Evolutionary conservation across 176 grass and related monocot species (phyloP), one percentile per base, ranked within the genome.

Genomic region (Rhynchospora tenuis): DNA sequence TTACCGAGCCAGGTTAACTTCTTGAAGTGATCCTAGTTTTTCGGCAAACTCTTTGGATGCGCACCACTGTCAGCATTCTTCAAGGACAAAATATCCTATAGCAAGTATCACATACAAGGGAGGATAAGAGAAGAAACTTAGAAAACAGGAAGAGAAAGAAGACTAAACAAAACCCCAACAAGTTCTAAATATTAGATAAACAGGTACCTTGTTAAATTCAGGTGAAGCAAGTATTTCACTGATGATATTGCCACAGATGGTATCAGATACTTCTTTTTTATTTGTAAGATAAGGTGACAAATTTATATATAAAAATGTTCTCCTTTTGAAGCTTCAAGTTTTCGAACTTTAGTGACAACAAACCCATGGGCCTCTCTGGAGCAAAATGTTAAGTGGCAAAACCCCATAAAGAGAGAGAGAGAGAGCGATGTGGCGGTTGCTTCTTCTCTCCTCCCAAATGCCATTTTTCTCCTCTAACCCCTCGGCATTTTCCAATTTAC

Each of bases 361-460:
- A 33, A 33, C 31, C 31, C 31, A 33, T 33, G 31, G 31, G 31
- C 31, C 31, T 33, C 31, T 33, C 31, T 33, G 3, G 31, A n/a
- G n/a, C n/a, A n/a, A n/a, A n/a, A n/a, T n/a, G n/a, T n/a, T n/a
- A n/a, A n/a, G n/a, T n/a, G n/a, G n/a, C n/a, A n/a, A n/a, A n/a
- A n/a, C n/a, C n/a, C n/a, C n/a, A n/a, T n/a, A n/a, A n/a, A 33
- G 31, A 33, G 31, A 33, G 31, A 33, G 31, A 33, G 31, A 33
- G 31, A 33, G 31, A 33, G 31, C n/a, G n/a, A n/a, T n/a, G n/a
- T n/a, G n/a, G n/a, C n/a, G 31, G 31, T 33, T 33, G 4, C 31
- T 51, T 26, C 79, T 85, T 57, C 50, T 86, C 56, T 50, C 60
- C 84, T 51, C 81, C 88, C 17, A 70, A 89, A 86, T 66, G 68